phyloP scores from a whole-genome alignment of 2,329 filamentous ascomycete genomes.

The Alternaria gaisen region DNA sequence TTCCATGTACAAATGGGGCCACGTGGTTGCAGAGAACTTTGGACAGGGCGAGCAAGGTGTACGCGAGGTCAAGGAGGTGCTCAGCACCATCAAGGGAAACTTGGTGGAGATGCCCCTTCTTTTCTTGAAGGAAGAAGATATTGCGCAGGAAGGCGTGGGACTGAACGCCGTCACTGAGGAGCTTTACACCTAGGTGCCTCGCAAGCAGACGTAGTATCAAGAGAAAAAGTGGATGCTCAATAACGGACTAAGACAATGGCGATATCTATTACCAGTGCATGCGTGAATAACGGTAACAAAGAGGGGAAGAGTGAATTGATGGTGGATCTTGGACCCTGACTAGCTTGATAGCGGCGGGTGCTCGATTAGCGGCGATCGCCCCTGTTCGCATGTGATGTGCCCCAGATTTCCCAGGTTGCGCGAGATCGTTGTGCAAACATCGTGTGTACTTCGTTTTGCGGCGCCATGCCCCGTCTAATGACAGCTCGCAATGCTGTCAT shows the following conservation, averaged over 20 bases:
- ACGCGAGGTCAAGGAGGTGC: constrained; percentile 69
- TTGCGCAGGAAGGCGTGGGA: constrained; percentile 81
- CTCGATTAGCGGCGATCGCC: constrained; percentile 13
- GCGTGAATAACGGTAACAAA: neutral
- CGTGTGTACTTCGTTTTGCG: constrained; percentile 5
- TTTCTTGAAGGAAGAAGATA: constrained; percentile 85
- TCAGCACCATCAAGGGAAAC: constrained; percentile 71
- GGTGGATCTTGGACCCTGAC: constrained; percentile 2
- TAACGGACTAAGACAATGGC: neutral
- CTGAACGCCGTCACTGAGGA: constrained; percentile 60
- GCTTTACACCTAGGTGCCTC: constrained; percentile 53
- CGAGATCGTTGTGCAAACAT: constrained; percentile 11
- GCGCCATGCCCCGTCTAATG: constrained; percentile 41
- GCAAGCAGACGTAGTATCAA: neutral
- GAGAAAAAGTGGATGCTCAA: neutral
- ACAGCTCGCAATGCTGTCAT: constrained; percentile 40
- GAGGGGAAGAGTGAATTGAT: neutral
- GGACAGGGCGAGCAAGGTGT: constrained; percentile 54
- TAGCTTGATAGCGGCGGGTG: constrained; percentile 2
- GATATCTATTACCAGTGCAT: neutral
- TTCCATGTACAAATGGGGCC: constrained; percentile 79
- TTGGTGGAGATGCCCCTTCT: constrained; percentile 86
- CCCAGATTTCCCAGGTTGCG: constrained; percentile 6
- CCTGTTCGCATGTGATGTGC: constrained; percentile 4
- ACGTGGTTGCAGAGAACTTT: constrained; percentile 72